A percentile compares a stretch with the other conserved stretches of the same genome.
Conservation (phyloP, 1,284 basidiomycete species). For the Chiua sp. region DNA sequence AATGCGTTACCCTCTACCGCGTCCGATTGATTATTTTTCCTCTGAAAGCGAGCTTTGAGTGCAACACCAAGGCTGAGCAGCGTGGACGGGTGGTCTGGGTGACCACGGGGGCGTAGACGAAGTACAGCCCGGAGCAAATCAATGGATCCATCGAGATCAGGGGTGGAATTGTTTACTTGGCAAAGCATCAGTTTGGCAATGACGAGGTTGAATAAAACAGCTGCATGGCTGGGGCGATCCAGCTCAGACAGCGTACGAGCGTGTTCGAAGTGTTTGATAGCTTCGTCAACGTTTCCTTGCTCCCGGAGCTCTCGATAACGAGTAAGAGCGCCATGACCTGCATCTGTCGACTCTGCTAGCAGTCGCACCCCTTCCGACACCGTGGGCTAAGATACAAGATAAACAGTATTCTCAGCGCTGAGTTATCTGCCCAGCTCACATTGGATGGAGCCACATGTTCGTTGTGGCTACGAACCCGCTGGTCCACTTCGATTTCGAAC, state of each 20-base stretch:
- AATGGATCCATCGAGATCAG: not conserved
- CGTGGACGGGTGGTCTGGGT: not conserved
- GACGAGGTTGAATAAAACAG: not conserved
- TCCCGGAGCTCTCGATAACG: not conserved
- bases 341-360: too few species aligned
- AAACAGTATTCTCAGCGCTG: too few species aligned
- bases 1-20: not conserved
- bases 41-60: conserved; percentile 1
- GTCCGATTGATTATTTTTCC: not conserved
- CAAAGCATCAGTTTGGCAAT: not conserved
- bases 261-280: not conserved
- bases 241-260: not conserved
- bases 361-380: too few species aligned
- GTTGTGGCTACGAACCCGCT: too few species aligned
- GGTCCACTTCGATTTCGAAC: too few species aligned
- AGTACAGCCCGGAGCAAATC: not conserved
- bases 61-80: not conserved
- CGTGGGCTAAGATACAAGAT: too few species aligned
- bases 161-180: not conserved
- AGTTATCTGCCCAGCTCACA: too few species aligned
- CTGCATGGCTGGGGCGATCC: not conserved
- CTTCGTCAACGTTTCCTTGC: not conserved
- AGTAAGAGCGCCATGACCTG: too few species aligned
- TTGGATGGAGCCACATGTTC: too few species aligned
- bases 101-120: not conserved